Evolutionary conservation across 2,329 filamentous ascomycete species (phyloP).

Genomic region (Monosporascus ibericus): DNA sequence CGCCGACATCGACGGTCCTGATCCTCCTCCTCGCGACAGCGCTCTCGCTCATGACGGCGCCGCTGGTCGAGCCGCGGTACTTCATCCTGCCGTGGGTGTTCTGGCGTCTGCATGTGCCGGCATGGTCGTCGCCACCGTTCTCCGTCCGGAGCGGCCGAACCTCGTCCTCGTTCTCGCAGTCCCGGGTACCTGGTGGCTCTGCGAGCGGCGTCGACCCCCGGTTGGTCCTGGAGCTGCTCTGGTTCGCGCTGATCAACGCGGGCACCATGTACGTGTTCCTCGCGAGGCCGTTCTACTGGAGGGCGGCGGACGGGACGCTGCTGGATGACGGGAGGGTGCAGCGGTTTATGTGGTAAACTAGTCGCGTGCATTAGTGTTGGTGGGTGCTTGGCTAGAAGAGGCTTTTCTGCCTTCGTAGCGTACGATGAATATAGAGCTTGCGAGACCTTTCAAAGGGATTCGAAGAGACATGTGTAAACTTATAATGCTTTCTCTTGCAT

Average conservation of each 20-base stretch:
- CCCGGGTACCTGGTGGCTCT: neutral
- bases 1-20: conserved; percentile 45
- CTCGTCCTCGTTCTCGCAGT: neutral
- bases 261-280: conserved; percentile 68
- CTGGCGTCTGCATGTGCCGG: conserved; percentile 76
- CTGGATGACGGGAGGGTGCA: conserved; percentile 55
- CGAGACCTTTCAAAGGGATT: no score
- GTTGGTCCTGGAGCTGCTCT: conserved; percentile 42
- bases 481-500: no score
- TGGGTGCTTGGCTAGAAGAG: neutral
- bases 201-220: neutral
- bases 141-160: no score
- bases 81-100: conserved; percentile 94
- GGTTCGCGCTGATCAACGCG: conserved; percentile 61
- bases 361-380: neutral
- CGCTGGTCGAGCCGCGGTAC: conserved; percentile 90
- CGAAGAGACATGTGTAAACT: no score
- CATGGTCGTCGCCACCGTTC: conserved; percentile 25
- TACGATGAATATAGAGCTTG: no score
- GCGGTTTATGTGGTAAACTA: conserved; percentile 71
- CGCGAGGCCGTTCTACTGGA: conserved; percentile 62
- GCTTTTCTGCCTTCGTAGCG: neutral
- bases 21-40: conserved; percentile 62
- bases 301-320: conserved; percentile 40
- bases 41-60: conserved; percentile 78